Evolutionary conservation across 805 yeast species (phyloP), one percentile per base, ranked within the genome.

Genomic region (Pichia cephalocereana): DNA sequence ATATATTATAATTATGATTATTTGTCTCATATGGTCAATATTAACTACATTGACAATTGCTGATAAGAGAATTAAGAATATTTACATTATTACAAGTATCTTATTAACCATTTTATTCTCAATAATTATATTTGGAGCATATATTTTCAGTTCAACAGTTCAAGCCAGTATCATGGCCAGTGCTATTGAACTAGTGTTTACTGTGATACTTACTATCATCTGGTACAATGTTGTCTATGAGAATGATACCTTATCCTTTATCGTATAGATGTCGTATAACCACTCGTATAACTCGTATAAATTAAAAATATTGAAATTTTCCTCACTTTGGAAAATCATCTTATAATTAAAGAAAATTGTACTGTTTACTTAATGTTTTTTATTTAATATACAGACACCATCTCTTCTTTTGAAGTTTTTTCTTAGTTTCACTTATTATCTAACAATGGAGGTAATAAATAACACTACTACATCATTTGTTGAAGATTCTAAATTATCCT

Each of bases 161-260:
- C 47, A 54, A 30, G 34, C 54, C 17, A 53, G 59, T 11, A 47
- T 61, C 2, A 53, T 54, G 42, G 56, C 64, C 4, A 61, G 62
- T 45, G 9, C 56, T 6, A 43, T 59, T 32, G 61, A 56, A 47
- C 56, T 54, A 28, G 26, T 54, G n/a, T 50, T 57, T 11, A 52
- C 61, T 3, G n/a, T 55, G 6, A 30, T 54, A 7, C 41, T 65
- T 7, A 53, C 61, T 4, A 44, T 50, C 14, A 32, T 64, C 7
- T 64, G 68, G 69, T 59, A 52, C 46, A 56, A 59, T 38, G 55
- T 52, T 39, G 48, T 46, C 19, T 45, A 54, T 32, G 61, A 61
- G 18, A 54, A 51, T 17, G 41, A 45, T 28, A 41, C 10, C 3
- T 34, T 34, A 8, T 12, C 17, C 17, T 14, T 34, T 23, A 6